Evolutionary conservation across 371 early-diverging fungal species (phyloP), one percentile per base, ranked within the genome.

Genomic region (Saksenaea vasiformis): DNA sequence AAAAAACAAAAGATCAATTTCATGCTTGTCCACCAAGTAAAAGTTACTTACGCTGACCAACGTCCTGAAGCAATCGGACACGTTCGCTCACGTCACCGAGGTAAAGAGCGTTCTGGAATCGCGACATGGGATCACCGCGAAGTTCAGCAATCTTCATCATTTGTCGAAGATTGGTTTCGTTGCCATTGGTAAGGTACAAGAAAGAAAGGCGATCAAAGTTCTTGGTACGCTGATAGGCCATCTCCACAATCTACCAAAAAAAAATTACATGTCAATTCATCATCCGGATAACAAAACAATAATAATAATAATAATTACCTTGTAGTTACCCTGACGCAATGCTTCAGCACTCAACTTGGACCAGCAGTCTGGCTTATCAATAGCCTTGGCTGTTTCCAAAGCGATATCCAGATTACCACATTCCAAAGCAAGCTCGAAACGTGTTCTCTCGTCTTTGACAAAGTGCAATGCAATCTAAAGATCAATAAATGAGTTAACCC

Each of bases 391-490:
- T 4, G 93, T 92, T 69, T 95, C 96, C 37, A 94, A 77, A 3
- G 97, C 98, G 58, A 94, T 92, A 56, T 95, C 92, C 53, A 98
- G 72, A 71, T 98, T 95, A 37, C 96, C 97, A 65, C 98, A 97
- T 73, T 97, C 96, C 28, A 98, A 68, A 14, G 97, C 98, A 35
- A 99, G 86, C 69, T 98, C 99, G 73, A 98, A 98, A 7, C 97
- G 91, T 4, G 98, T 95, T 58, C 89, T 90, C 64, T 87, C 87
- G 67, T 99, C 99, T 66, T 95, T 92, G 36, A 99, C 97, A 86
- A 98, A 99, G 72, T 98, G 96, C 35, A 99, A 82, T 3, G 99
- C 99, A 72, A 99, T 91, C 84, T 86, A 65, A 8, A 36, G 24
- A 22, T 19, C 1, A 44, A 44, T 31, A 39, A 34, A 38, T 47